Percentiles rank a stretch among this genome's conserved stretches.
Evolutionary conservation across 495 filamentous ascomycete genomes (phyloP).

Genomic region (Daldinia vernicosa): DNA sequence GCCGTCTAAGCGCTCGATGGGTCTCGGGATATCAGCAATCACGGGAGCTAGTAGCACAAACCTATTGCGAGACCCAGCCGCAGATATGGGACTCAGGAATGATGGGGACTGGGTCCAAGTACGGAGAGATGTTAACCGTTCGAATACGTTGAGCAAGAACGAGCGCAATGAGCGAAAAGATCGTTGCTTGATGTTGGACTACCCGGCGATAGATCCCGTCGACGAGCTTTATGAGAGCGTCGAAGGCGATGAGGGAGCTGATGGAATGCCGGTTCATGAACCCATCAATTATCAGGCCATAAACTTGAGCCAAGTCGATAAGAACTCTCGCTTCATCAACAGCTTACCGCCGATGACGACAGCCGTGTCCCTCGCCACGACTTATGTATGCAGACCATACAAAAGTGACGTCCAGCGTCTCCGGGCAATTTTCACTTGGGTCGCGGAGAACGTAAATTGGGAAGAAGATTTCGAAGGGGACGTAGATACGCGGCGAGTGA

Average conservation of each 20-base stretch:
- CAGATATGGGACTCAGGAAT: constrained; percentile 72
- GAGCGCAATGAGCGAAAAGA: constrained; percentile 89
- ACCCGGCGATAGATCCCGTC: constrained; percentile 85
- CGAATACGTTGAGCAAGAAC: constrained; percentile 89
- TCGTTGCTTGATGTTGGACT: constrained; percentile 92
- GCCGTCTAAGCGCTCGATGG: constrained; percentile 39
- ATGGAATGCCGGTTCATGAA: constrained; percentile 83
- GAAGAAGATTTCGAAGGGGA: constrained; percentile 86
- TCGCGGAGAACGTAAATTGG: constrained; percentile 94
- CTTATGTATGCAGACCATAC: constrained; percentile 93
- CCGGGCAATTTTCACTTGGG: constrained; percentile 95
- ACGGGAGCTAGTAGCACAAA: constrained; percentile 51
- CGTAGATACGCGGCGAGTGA: constrained; percentile 80
- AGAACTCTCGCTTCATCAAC: constrained; percentile 90
- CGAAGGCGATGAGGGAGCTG: constrained; percentile 89
- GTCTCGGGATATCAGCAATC: constrained; percentile 60
- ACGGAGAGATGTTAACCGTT: constrained; percentile 91
- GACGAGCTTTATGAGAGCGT: constrained; percentile 85
- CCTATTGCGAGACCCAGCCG: constrained; percentile 59
- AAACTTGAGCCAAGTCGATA: constrained; percentile 89
- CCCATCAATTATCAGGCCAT: constrained; percentile 81
- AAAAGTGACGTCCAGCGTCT: constrained; percentile 93
- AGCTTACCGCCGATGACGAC: constrained; percentile 91
- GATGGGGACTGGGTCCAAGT: constrained; percentile 94
- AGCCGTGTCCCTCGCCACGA: constrained; percentile 83